Conservation (phyloP, 2,329 filamentous ascomycete genomes). For the Biscogniauxia marginata region DNA sequence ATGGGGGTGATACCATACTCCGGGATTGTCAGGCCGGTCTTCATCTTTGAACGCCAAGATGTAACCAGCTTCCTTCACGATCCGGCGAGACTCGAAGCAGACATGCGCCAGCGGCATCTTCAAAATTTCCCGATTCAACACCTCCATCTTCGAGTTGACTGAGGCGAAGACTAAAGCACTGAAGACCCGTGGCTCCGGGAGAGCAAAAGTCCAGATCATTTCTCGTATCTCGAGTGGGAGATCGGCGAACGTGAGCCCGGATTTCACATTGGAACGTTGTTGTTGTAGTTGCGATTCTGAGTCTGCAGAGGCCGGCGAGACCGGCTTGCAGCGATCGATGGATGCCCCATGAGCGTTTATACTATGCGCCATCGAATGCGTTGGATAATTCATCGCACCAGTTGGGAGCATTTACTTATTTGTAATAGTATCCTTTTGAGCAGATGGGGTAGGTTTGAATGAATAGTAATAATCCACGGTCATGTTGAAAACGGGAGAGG, state of each 20-base stretch:
- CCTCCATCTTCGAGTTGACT: conserved; percentile 22
- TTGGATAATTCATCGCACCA: too few relatives aligned
- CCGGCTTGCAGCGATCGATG: background rate
- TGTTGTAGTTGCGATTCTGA: background rate
- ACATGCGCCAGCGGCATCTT: conserved; percentile 26
- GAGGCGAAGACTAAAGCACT: conserved; percentile 25
- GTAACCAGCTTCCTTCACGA: conserved; percentile 26
- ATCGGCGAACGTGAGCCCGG: conserved; percentile 18
- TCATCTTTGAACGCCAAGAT: conserved; percentile 27
- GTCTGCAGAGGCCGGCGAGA: background rate
- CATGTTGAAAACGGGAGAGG: too few relatives aligned
- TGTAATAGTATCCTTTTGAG: too few relatives aligned
- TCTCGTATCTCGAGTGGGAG: conserved; percentile 28
- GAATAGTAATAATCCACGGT: too few relatives aligned
- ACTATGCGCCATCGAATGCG: too few relatives aligned
- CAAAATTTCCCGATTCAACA: conserved; percentile 23
- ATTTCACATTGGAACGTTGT: background rate
- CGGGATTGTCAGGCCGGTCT: conserved; percentile 25
- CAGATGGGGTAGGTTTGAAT: too few relatives aligned
- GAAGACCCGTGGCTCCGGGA: conserved; percentile 25
- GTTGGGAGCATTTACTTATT: too few relatives aligned
- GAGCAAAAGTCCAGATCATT: conserved; percentile 28
- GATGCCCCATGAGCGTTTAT: background rate
- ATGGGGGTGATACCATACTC: conserved; percentile 28
- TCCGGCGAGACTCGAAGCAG: conserved; percentile 28